Percentiles rank a stretch among this genome's conserved stretches.
Conservation (phyloP, 2,329 filamentous ascomycete species). For the Colletotrichum neosansevieriae region DNA sequence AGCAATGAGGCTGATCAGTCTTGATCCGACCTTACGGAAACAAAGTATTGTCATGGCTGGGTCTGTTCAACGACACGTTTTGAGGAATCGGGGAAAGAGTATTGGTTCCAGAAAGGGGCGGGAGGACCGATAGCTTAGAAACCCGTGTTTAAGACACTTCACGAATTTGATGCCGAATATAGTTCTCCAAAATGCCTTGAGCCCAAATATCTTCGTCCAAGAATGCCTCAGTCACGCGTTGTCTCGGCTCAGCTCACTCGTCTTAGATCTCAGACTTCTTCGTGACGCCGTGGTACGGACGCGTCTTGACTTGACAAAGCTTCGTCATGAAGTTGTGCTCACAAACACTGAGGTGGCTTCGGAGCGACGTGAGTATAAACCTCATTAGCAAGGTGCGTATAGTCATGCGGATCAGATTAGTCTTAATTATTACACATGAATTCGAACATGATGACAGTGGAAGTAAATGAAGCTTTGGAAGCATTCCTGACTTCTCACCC, state of each 20-base stretch:
- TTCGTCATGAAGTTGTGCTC: no score
- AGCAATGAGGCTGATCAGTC: slow-evolving; percentile 17
- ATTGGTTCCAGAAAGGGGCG: background rate
- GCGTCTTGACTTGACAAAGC: no score
- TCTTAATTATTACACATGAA: slow-evolving; percentile 38
- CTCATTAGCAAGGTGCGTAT: background rate
- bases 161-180: slow-evolving; percentile 3
- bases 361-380: accelerated
- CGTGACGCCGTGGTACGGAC: background rate
- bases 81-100: background rate
- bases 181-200: background rate
- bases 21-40: background rate
- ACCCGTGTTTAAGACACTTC: background rate
- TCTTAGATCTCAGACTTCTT: background rate
- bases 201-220: background rate
- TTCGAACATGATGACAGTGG: slow-evolving; percentile 26
- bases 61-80: accelerated
- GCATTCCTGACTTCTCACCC: background rate
- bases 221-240: background rate
- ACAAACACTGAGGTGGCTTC: no score
- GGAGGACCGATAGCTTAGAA: background rate
- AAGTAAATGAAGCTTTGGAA: background rate
- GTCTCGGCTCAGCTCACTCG: slow-evolving; percentile 8
- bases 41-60: background rate
- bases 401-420: slow-evolving; percentile 6